Evolutionary conservation across 306 rosid species (phyloP).

Genomic region (Begonia masoniana): DNA sequence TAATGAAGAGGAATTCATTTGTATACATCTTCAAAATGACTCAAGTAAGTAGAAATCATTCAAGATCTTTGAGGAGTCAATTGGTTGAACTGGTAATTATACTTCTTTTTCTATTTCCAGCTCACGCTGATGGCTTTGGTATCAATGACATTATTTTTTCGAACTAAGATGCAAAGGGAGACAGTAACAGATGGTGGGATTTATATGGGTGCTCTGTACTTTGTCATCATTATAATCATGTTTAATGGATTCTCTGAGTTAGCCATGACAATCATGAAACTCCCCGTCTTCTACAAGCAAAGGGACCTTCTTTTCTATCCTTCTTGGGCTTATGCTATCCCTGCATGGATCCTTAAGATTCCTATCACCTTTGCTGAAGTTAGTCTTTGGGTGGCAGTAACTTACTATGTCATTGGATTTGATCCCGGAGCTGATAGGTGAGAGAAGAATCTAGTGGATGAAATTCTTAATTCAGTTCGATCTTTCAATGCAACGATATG

Average conservation of each 20-base stretch:
- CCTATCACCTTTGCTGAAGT: slow-evolving; percentile 64
- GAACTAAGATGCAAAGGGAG: slow-evolving; percentile 60
- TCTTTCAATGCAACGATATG: slow-evolving; percentile 4
- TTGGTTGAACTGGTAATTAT: background rate
- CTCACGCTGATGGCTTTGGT: slow-evolving; percentile 42
- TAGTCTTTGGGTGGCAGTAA: slow-evolving; percentile 67
- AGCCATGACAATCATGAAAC: slow-evolving; percentile 57
- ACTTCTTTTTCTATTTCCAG: slow-evolving; percentile 28
- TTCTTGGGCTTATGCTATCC: slow-evolving; percentile 74
- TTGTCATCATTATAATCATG: slow-evolving; percentile 48
- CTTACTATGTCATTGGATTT: slow-evolving; percentile 76
- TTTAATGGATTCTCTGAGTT: slow-evolving; percentile 73
- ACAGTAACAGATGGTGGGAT: slow-evolving; percentile 56
- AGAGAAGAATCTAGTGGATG: slow-evolving; percentile 4
- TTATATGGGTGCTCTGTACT: slow-evolving; percentile 80
- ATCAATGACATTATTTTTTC: slow-evolving; percentile 61
- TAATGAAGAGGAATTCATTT: slow-evolving; percentile 86
- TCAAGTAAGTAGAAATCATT: slow-evolving; percentile 35
- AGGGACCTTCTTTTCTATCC: slow-evolving; percentile 82
- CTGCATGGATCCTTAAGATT: slow-evolving; percentile 88
- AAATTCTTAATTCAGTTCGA: background rate
- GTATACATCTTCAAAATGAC: slow-evolving; percentile 61
- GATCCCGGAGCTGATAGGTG: slow-evolving; percentile 77
- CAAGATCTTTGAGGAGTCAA: background rate
- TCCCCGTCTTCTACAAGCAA: slow-evolving; percentile 87